Base-by-base conservation (phyloP, 1,284 basidiomycete genomes). In the Amylostereum areolatum region DNA sequence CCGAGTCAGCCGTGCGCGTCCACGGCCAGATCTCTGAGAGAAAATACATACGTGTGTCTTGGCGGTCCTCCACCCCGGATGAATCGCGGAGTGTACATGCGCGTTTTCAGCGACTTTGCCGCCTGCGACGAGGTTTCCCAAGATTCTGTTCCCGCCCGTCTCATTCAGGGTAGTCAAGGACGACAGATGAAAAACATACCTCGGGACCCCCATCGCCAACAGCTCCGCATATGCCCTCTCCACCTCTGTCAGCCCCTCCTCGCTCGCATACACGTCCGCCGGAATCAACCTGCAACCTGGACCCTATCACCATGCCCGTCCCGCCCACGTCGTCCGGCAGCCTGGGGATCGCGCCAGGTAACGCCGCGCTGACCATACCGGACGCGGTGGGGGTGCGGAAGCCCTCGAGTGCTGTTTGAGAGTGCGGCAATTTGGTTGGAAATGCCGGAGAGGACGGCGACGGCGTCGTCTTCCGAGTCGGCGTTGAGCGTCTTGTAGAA, bases 51-150 rank as follows among this genome's bases (percentile, higher is more conserved):
- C 66, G 45, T 66, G 66, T 6, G 59, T 57, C 52, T 67, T 66
- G 0, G 66, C 66, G 0, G 51, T 58, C 45, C 66, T 57, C 67
- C 67, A 67, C 39, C 56, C 61, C 1, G 64, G 65, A 42, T 56
- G 57, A 32, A 68, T 52, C 5, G 66, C 64, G 5, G 55, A 59
- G 12, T 49, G 44, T 9, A 67, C 56, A 29, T 62, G 31, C n/a
- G 57, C 60, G 45, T 67, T 67, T 34, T 55, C 54, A 2, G 64
- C 44, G 12, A 68, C 64, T 55, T 65, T 53, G 51, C 66, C 64
- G 50, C 57, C 54, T 5, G 43, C 52, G 24, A 54, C 52, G 29
- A 55, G 34, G 34, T 43, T 25, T 18, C 48, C 53, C 25, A 50
- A 30, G n/a, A 48, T 7, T 4, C 47, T 43, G 10, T 18, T 18